phyloP scores from a whole-genome alignment of 139 green algal species.

The Chlorella vulgaris region DNA sequence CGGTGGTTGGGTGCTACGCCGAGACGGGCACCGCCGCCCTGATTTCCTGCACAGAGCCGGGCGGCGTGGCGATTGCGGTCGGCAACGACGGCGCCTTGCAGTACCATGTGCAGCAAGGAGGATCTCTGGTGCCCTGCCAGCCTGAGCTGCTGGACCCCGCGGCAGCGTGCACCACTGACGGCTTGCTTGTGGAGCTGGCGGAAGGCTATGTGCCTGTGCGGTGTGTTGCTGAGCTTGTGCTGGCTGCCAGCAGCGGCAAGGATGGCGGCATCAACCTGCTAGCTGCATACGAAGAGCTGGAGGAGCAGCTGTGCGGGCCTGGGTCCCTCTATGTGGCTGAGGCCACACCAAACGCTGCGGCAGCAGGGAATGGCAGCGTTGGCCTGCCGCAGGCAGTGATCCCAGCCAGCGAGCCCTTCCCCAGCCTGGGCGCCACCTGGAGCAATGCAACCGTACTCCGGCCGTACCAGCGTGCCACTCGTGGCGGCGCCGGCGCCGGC shows the following conservation, averaged over 20 bases:
- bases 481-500: not conserved
- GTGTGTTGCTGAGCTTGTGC: constrained; percentile 15
- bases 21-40: not conserved
- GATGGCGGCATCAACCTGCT: not conserved
- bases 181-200: constrained; percentile 4
- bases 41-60: not conserved
- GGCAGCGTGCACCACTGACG: not conserved
- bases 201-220: constrained; percentile 17
- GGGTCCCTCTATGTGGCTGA: constrained; percentile 4
- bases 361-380: too few relatives aligned
- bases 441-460: not conserved
- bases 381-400: not conserved
- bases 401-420: not conserved
- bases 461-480: not conserved
- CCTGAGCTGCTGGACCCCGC: not conserved
- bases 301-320: constrained; percentile 20
- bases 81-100: not conserved
- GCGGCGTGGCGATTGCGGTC: not conserved
- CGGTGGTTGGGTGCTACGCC: constrained; percentile 10
- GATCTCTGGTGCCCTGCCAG: not conserved
- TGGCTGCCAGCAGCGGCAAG: not conserved
- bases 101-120: not conserved
- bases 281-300: constrained; percentile 1
- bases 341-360: too few relatives aligned
- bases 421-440: constrained; percentile 30